phyloP scores from a whole-genome alignment of 202 grass and related monocot genomes.

The Eragrostis tef region DNA sequence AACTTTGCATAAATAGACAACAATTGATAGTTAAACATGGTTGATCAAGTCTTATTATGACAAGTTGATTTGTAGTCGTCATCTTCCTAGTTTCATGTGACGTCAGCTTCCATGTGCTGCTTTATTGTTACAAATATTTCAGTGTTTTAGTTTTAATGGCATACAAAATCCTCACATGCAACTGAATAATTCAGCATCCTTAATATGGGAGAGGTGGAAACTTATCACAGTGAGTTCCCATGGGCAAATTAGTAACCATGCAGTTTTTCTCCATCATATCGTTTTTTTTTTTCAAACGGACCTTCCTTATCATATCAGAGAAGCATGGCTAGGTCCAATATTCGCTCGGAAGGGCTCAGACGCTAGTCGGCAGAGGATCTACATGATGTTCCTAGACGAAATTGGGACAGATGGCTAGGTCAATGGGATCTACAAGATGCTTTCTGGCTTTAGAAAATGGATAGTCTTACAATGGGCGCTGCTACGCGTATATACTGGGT shows the following conservation, averaged over 20 bases:
- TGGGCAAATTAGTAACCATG: background rate
- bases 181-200: too few relatives aligned
- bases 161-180: too few relatives aligned
- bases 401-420: background rate
- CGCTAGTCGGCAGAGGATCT: background rate
- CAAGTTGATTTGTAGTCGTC: constrained; percentile 40
- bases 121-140: background rate
- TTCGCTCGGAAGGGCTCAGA: background rate
- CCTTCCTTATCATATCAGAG: background rate
- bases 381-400: background rate
- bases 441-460: background rate
- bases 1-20: constrained; percentile 17
- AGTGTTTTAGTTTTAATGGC: too few relatives aligned
- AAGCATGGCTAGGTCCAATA: too few relatives aligned
- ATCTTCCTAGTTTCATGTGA: background rate
- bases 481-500: background rate
- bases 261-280: background rate
- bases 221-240: too few relatives aligned
- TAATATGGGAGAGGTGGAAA: too few relatives aligned
- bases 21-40: constrained; percentile 4
- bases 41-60: background rate
- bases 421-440: too few relatives aligned
- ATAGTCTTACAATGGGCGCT: background rate
- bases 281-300: too few relatives aligned
- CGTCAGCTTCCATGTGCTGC: constrained; percentile 35